Base-by-base conservation (phyloP, 805 yeast species). In the Candida ficus region DNA sequence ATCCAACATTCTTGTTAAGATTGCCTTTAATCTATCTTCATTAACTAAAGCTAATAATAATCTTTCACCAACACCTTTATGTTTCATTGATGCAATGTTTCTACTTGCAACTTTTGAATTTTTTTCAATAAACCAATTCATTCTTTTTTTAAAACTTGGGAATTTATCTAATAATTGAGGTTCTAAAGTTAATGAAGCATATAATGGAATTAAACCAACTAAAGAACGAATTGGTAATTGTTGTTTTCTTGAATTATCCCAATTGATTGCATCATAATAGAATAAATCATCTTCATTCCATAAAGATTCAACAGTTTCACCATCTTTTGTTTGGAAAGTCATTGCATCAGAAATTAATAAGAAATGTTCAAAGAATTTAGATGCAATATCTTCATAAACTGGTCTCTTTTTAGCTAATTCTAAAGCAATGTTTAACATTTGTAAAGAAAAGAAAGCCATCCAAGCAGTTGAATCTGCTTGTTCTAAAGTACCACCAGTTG, bases 381-480 rank as follows among this genome's bases (percentile, higher is more conserved):
- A 83, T 4, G 96, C 96, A 61, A 88, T 85, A 60, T 88, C 93
- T 64, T 89, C 96, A 64, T 90, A 90, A 16, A 85, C 93, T 0
- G 85, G 80, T 48, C 87, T 79, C 35, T 81, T 78, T 59, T 84
- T 87, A 17, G 96, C 91, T 53, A 89, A 73, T 62, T 90, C 96
- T 47, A 89, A 71, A 0, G 96, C 90, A 58, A 90, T 90, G 61
- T 87, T 89, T 63, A 90, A 74, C 96, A 89, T 88, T 58, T 84
- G 90, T 54, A 90, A 70, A 23, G 84, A 76, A 66, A 83, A 89
- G 67, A 91, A 89, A 0, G 95, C 96, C 93, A 89, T 86, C 97
- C 97, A 89, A 22, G 96, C 96, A 10, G 97, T 90, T 13, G 95
- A 84, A 63, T 89, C 97, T 0, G 96, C 95, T 63, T 89, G 97